phyloP scores from a whole-genome alignment of 768 basidiomycete genomes.

The Amanita molliuscula region DNA sequence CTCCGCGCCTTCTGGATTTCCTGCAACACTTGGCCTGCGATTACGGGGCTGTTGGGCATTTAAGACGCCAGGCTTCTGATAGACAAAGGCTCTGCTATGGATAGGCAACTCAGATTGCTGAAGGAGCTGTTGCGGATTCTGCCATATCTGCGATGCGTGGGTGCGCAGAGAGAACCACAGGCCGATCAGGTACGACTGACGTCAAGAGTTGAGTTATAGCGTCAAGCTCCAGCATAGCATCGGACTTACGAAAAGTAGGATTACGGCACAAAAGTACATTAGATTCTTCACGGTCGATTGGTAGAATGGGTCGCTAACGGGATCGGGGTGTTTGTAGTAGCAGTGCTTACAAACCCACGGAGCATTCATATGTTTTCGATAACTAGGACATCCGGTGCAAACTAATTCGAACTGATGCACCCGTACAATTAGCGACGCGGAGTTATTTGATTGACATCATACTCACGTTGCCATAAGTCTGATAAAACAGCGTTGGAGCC shows the following conservation, averaged over 20 bases:
- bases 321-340: slow-evolving; percentile 91
- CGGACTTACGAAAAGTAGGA: slow-evolving; percentile 78
- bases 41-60: slow-evolving; percentile 16
- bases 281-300: slow-evolving; percentile 90
- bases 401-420: slow-evolving; percentile 70
- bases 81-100: slow-evolving; percentile 49
- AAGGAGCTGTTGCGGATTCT: slow-evolving; percentile 83
- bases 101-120: slow-evolving; percentile 52
- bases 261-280: slow-evolving; percentile 92
- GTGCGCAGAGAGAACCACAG: slow-evolving; percentile 98
- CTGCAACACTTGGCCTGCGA: slow-evolving; percentile 36
- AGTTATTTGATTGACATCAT: not conserved
- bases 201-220: not conserved
- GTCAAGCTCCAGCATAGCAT: not conserved
- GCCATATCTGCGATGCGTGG: slow-evolving; percentile 98
- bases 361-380: slow-evolving; percentile 25
- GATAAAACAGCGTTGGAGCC: slow-evolving; percentile 94
- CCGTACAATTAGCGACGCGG: slow-evolving; percentile 1
- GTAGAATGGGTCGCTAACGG: slow-evolving; percentile 91
- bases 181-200: slow-evolving; percentile 89
- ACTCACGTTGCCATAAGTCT: slow-evolving; percentile 93
- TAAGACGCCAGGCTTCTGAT: slow-evolving; percentile 37
- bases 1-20: slow-evolving; percentile 18
- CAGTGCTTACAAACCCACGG: slow-evolving; percentile 89
- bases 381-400: slow-evolving; percentile 68